Percentiles rank a stretch among this genome's conserved stretches.
Conservation (phyloP, 768 basidiomycete genomes). For the Phylloporus scabripes region DNA sequence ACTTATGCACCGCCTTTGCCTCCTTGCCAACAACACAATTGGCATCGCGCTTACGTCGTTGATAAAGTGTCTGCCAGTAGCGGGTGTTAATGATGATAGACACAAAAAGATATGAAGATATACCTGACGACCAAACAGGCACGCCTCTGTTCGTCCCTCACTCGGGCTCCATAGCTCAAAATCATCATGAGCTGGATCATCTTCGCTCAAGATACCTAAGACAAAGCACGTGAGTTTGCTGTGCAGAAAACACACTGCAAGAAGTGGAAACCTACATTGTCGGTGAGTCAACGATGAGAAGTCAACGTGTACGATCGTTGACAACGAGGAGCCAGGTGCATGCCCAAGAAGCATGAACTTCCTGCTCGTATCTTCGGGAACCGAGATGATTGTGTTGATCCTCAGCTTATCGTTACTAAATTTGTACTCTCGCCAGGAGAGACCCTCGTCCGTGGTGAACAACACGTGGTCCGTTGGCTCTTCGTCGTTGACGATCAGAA, state of each 20-base stretch:
- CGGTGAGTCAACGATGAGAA: constrained; percentile 71
- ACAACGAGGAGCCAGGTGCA: constrained; percentile 38
- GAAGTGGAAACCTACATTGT: constrained; percentile 55
- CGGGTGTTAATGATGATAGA: background rate
- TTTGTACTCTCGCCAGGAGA: constrained; percentile 81
- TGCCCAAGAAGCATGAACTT: constrained; percentile 83
- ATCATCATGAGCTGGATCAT: constrained; percentile 81
- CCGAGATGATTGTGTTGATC: constrained; percentile 75
- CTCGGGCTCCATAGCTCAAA: constrained; percentile 98
- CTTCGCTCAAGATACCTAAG: constrained; percentile 60
- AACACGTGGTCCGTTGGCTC: constrained; percentile 84
- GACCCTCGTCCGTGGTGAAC: constrained; percentile 87
- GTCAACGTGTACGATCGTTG: constrained; percentile 77
- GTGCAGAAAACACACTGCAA: background rate
- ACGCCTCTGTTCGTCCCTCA: constrained; percentile 78
- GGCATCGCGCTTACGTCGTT: constrained; percentile 72
- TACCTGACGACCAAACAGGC: constrained; percentile 90
- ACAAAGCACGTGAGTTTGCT: constrained; percentile 1
- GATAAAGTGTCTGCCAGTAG: constrained; percentile 69
- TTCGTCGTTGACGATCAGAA: constrained; percentile 95
- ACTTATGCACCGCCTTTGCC: constrained; percentile 44
- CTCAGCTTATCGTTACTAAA: constrained; percentile 70
- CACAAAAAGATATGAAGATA: constrained; percentile 4
- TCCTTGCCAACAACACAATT: constrained; percentile 82
- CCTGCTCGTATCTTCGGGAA: constrained; percentile 85